A percentile compares a stretch with the other conserved stretches of the same genome.
phyloP scores from a whole-genome alignment of 108 stramenopile genomes.

The Conticribra guillardii region DNA sequence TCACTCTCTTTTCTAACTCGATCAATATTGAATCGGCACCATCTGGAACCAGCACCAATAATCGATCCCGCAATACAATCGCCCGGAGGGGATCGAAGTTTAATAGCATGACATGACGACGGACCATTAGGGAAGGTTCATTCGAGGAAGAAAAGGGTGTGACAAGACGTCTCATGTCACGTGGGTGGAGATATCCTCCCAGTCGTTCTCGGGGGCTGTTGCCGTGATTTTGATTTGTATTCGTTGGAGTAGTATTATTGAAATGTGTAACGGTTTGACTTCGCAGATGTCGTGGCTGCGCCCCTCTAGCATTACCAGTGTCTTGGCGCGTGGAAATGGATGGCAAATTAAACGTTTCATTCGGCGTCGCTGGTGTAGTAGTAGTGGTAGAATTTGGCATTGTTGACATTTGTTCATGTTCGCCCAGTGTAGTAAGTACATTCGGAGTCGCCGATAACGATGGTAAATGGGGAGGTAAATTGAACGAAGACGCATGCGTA shows the following conservation, averaged over 20 bases:
- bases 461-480: conserved; percentile 14
- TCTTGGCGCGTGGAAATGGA: no score
- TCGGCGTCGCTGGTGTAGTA: no score
- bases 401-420: no score
- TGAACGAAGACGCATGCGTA: not conserved
- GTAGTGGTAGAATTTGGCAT: not conserved
- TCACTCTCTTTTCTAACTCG: conserved; percentile 67
- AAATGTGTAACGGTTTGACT: not conserved
- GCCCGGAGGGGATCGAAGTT: conserved; percentile 89
- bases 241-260: not conserved
- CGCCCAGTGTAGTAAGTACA: not conserved
- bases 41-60: conserved; percentile 82
- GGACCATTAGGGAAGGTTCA: conserved; percentile 83
- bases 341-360: no score
- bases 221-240: not conserved
- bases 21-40: conserved; percentile 87
- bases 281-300: not conserved
- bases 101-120: conserved; percentile 85
- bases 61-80: conserved; percentile 78
- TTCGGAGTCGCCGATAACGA: conserved; percentile 3
- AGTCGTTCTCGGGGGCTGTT: conserved; percentile 58
- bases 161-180: conserved; percentile 91
- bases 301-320: not conserved
- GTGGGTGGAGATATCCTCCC: conserved; percentile 89
- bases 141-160: conserved; percentile 89